phyloP scores from a whole-genome alignment of 805 yeast species.

The Candida bentonensis region DNA sequence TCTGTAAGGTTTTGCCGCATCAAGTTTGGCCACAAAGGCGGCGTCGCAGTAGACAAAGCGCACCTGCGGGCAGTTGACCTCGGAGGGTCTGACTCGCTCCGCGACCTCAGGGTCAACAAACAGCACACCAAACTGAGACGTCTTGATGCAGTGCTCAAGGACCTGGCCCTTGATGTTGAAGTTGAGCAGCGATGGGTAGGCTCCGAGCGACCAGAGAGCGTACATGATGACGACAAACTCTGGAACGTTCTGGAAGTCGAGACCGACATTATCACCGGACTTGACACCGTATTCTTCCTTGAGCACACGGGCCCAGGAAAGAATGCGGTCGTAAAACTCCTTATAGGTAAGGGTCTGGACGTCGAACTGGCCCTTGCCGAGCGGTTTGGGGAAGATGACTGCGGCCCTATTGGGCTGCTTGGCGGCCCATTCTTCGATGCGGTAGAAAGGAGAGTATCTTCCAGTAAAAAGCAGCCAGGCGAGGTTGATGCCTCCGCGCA shows the following conservation, averaged over 20 bases:
- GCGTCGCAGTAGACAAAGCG: conserved; percentile 25
- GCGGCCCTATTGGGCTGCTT: conserved; percentile 41
- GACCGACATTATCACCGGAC: conserved; percentile 53
- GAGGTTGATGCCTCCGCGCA: conserved; percentile 4
- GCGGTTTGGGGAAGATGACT: conserved; percentile 45
- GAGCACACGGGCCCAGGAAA: conserved; percentile 53
- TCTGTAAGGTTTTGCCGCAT: conserved; percentile 29
- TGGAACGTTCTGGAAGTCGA: conserved; percentile 74
- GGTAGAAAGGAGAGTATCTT: conserved; percentile 50
- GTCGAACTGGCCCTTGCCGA: conserved; percentile 37
- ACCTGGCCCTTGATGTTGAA: conserved; percentile 64
- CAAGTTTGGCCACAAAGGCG: conserved; percentile 28
- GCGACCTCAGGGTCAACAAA: conserved; percentile 64
- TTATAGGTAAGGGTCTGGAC: conserved; percentile 54
- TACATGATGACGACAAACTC: conserved; percentile 68
- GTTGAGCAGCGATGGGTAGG: conserved; percentile 75
- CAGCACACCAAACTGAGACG: conserved; percentile 48
- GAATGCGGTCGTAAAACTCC: conserved; percentile 51
- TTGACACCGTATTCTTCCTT: conserved; percentile 48
- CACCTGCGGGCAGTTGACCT: conserved; percentile 9
- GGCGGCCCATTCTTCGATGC: conserved; percentile 42
- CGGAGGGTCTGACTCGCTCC: conserved; percentile 24
- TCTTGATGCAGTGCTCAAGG: conserved; percentile 63
- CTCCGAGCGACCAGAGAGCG: conserved; percentile 85
- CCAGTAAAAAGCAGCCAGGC: conserved; percentile 7